Evolutionary conservation across 2,329 filamentous ascomycete species (phyloP).

Genomic region (Ceratocystis huliohia): DNA sequence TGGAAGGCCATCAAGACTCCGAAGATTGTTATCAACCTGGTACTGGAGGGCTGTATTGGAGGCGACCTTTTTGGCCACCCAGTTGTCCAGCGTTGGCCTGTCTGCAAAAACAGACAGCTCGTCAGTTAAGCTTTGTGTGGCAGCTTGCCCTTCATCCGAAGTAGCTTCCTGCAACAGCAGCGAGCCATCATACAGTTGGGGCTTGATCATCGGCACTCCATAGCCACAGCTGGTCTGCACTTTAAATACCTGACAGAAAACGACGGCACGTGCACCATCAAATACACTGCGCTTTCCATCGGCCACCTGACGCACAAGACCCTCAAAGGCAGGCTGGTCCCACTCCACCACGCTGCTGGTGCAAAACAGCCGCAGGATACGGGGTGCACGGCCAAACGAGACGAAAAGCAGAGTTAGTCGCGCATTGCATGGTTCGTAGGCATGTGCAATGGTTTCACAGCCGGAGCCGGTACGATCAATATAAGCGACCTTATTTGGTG

Average conservation of each 20-base stretch:
- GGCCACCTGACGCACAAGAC: conserved; percentile 34
- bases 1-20: conserved; percentile 47
- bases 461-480: conserved; percentile 64
- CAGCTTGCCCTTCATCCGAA: background rate
- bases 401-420: conserved; percentile 64
- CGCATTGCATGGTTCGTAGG: conserved; percentile 55
- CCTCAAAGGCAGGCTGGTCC: conserved; percentile 38
- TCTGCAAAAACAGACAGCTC: conserved; percentile 38
- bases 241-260: conserved; percentile 50
- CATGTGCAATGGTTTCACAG: conserved; percentile 61
- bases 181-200: conserved; percentile 27
- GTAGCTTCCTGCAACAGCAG: conserved; percentile 14
- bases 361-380: conserved; percentile 54
- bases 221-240: conserved; percentile 56
- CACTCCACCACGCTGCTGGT: conserved; percentile 46
- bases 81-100: conserved; percentile 43
- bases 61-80: conserved; percentile 37
- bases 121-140: conserved; percentile 18
- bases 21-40: conserved; percentile 41
- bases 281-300: conserved; percentile 30
- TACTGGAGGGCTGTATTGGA: conserved; percentile 42
- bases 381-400: conserved; percentile 45
- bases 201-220: conserved; percentile 44
- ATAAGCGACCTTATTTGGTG: conserved; percentile 51
- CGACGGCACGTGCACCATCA: conserved; percentile 45